These are phyloP conservation scores for Phytophthora sojae DNA, from an alignment of 352 stramenopile genomes.

Conservation along the genomic window DNA sequence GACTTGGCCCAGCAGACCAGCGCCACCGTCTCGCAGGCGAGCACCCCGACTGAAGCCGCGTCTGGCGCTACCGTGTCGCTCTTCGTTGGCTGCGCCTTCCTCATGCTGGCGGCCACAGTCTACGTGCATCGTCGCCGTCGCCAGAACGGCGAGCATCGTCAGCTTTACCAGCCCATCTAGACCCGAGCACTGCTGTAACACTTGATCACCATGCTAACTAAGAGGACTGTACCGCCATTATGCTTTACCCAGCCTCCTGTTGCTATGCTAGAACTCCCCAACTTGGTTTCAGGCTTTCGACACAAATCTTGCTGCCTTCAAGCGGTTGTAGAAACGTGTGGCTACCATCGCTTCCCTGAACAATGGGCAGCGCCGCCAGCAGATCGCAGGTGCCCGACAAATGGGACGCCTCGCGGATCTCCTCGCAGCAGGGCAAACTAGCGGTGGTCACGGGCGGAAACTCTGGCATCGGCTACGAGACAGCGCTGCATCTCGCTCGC, in stretches of 20 bases:
- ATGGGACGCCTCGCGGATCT: slow-evolving; percentile 32
- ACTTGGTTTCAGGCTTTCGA: too few relatives aligned
- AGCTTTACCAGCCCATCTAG: slow-evolving; percentile 35
- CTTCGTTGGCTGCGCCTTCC: slow-evolving; percentile 35
- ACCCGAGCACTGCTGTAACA: slow-evolving; percentile 1
- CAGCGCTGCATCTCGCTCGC: slow-evolving; percentile 38
- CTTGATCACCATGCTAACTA: background rate
- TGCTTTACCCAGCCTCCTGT: background rate
- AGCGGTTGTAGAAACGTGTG: slow-evolving; percentile 19
- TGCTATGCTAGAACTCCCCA: background rate
- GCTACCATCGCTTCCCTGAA: background rate
- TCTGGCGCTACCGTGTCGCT: slow-evolving; percentile 27
- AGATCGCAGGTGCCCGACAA: slow-evolving; percentile 21
- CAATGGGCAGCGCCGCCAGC: slow-evolving; percentile 19
- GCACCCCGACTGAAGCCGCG: slow-evolving; percentile 6
- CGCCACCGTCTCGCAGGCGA: slow-evolving; percentile 27
- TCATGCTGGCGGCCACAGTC: slow-evolving; percentile 31
- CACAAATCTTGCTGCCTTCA: background rate
- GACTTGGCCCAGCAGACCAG: slow-evolving; percentile 22
- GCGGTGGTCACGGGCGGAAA: slow-evolving; percentile 46
- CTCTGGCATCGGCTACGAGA: slow-evolving; percentile 46
- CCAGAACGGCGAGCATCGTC: slow-evolving; percentile 20
- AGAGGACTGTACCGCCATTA: background rate
- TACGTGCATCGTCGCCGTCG: slow-evolving; percentile 32
- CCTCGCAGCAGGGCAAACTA: slow-evolving; percentile 30